A percentile compares a stretch with the other conserved stretches of the same genome.
phyloP scores from a whole-genome alignment of 257 asterid species.

The Haberlea rhodopensis region DNA sequence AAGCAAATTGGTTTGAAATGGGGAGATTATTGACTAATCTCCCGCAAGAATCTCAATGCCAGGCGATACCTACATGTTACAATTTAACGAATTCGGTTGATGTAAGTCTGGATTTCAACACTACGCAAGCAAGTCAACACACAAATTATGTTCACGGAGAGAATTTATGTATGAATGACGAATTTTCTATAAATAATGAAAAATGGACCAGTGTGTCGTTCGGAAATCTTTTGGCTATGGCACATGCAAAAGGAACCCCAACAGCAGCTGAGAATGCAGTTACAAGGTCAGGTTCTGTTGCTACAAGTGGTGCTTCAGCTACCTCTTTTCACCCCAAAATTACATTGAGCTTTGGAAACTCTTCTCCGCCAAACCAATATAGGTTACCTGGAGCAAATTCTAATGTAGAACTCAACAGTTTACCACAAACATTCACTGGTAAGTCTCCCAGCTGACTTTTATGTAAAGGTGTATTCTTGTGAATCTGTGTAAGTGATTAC shows the following conservation, averaged over 20 bases:
- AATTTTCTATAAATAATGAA: slow-evolving; percentile 25
- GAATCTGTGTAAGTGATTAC: background rate
- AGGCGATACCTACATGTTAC: slow-evolving; percentile 27
- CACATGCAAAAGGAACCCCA: slow-evolving; percentile 36
- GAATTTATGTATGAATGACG: slow-evolving; percentile 16
- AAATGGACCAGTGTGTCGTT: slow-evolving; percentile 37
- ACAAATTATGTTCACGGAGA: slow-evolving; percentile 23
- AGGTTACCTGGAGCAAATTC: slow-evolving; percentile 26
- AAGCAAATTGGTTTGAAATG: slow-evolving; percentile 25
- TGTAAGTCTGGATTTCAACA: slow-evolving; percentile 12
- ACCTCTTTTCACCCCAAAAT: slow-evolving; percentile 22
- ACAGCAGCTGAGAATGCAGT: slow-evolving; percentile 18
- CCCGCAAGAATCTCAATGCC: slow-evolving; percentile 26
- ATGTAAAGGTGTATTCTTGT: background rate
- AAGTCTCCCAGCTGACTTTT: slow-evolving; percentile 24
- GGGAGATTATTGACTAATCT: slow-evolving; percentile 18
- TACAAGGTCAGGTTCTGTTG: slow-evolving; percentile 15
- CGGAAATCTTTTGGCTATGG: slow-evolving; percentile 41
- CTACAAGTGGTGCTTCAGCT: slow-evolving; percentile 21
- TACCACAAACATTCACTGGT: slow-evolving; percentile 25
- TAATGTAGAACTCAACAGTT: slow-evolving; percentile 11
- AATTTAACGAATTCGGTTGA: slow-evolving; percentile 23
- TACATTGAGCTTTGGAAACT: slow-evolving; percentile 24
- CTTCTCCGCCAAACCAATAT: slow-evolving; percentile 22
- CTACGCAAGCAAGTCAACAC: slow-evolving; percentile 5